Base-by-base conservation (phyloP, 2,329 filamentous ascomycete species). In the Coniella lustricola region DNA sequence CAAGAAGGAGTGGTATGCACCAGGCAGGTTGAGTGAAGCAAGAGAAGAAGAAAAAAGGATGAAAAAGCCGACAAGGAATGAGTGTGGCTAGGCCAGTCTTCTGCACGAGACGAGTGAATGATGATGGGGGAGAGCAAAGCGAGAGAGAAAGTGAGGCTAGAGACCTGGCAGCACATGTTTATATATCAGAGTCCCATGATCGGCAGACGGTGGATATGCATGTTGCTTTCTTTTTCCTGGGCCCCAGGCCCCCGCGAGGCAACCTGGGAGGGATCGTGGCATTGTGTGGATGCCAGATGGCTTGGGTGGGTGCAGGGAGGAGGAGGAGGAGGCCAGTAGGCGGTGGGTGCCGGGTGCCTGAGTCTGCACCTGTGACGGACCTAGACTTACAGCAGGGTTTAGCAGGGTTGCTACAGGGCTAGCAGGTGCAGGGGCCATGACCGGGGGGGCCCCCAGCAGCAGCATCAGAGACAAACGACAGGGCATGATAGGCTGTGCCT, bases 1-100 rank as follows among this genome's bases (percentile, higher is more conserved):
- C 16, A 55, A 61, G 18, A 67, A 62, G 60, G 62, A 65, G 60
- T 55, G 60, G 64, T 62, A 59, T 71, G 69, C 68, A 59, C 69
- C 69, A 66, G 69, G 68, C 69, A 62, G 58, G 37, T 60, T 53
- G 54, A 54, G 52, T 41, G 60, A 61, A 49, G 53, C 51, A 56
- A 53, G 49, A 55, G 51, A 57, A 51, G 51, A 57, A 51, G 52
- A 51, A 57, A 43, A 37, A 29, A 21, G 45, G 46, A 61, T 60
- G 62, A 62, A 41, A 62, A 61, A 60, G 63, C 63, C 66, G 65
- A 60, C 53, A 66, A 63, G 56, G 60, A 65, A 61, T 61, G 64
- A 65, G 64, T 55, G 60, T 60, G 58, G 55, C 60, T 63, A 50
- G 57, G 61, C 55, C 59, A 58, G 55, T 53, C 58, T 60, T 62